Conservation (phyloP, 257 asterid species). For the Linderniella brevidens region DNA sequence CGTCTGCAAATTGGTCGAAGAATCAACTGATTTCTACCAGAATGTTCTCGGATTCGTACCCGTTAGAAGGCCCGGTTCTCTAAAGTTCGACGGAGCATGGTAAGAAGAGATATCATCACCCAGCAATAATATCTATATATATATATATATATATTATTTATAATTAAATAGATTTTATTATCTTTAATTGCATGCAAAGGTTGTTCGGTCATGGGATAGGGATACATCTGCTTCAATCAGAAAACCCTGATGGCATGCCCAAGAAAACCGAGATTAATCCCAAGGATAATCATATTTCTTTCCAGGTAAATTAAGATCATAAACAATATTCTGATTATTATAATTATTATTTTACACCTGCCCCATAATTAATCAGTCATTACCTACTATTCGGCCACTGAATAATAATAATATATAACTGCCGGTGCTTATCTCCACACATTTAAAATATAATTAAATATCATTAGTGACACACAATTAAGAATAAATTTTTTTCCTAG, state of each 20-base stretch:
- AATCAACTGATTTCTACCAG: slow-evolving; percentile 61
- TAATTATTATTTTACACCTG: too few relatives aligned
- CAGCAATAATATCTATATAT: too few relatives aligned
- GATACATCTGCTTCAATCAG: slow-evolving; percentile 77
- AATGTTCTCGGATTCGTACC: slow-evolving; percentile 80
- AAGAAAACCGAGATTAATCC: slow-evolving; percentile 75
- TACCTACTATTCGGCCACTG: too few relatives aligned
- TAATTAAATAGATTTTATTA: not conserved
- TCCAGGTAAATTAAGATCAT: slow-evolving; percentile 38
- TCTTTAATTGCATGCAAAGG: slow-evolving; percentile 30
- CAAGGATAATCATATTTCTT: slow-evolving; percentile 87
- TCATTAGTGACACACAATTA: too few relatives aligned
- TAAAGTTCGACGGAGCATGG: slow-evolving; percentile 90
- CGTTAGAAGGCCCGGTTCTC: slow-evolving; percentile 74
- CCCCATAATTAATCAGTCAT: too few relatives aligned
- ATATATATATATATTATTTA: too few relatives aligned
- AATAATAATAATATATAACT: too few relatives aligned
- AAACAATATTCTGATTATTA: too few relatives aligned
- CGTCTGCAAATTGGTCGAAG: slow-evolving; percentile 65
- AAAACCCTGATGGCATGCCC: slow-evolving; percentile 45
- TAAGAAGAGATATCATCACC: slow-evolving; percentile 9
- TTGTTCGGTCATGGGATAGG: slow-evolving; percentile 89
- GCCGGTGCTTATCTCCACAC: too few relatives aligned
- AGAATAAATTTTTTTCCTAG: too few relatives aligned
- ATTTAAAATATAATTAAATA: too few relatives aligned